Evolutionary conservation across 805 yeast genomes (phyloP).

Genomic region (Kuraishia ogatae): DNA sequence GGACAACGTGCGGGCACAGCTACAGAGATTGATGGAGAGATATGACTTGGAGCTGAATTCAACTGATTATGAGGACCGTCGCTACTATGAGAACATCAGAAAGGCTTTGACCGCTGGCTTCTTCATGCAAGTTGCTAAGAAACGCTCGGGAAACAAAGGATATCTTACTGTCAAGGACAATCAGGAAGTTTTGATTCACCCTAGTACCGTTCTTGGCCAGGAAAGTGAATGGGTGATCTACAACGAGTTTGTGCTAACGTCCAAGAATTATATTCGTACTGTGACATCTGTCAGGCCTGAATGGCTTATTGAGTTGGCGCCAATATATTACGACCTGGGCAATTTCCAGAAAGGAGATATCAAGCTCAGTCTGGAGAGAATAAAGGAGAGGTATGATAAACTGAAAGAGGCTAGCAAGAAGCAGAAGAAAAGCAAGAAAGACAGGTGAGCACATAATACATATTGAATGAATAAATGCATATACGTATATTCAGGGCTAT

Average conservation of each 20-base stretch:
- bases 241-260: conserved; percentile 90
- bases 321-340: conserved; percentile 56
- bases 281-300: conserved; percentile 88
- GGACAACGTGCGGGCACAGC: conserved; percentile 78
- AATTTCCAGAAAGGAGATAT: conserved; percentile 67
- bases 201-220: conserved; percentile 82
- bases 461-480: not conserved
- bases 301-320: conserved; percentile 81
- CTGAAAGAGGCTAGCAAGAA: conserved; percentile 20
- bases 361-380: conserved; percentile 57
- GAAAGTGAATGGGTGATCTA: conserved; percentile 92
- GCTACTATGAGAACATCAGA: conserved; percentile 69
- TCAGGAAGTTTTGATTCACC: conserved; percentile 92
- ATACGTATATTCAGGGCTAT: conserved; percentile 3
- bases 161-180: conserved; percentile 90
- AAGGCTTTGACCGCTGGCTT: conserved; percentile 88
- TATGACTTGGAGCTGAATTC: conserved; percentile 67
- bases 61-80: conserved; percentile 54
- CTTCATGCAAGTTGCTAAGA: conserved; percentile 97
- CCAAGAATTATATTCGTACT: conserved; percentile 89
- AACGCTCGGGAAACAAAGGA: conserved; percentile 73
- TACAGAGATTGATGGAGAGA: conserved; percentile 74
- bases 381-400: conserved; percentile 36
- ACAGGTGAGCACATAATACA: not conserved
- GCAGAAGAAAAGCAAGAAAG: conserved; percentile 7